Evolutionary conservation across 2,329 filamentous ascomycete genomes (phyloP), one percentile per base, ranked within the genome.

Genomic region (Nemania abortiva): DNA sequence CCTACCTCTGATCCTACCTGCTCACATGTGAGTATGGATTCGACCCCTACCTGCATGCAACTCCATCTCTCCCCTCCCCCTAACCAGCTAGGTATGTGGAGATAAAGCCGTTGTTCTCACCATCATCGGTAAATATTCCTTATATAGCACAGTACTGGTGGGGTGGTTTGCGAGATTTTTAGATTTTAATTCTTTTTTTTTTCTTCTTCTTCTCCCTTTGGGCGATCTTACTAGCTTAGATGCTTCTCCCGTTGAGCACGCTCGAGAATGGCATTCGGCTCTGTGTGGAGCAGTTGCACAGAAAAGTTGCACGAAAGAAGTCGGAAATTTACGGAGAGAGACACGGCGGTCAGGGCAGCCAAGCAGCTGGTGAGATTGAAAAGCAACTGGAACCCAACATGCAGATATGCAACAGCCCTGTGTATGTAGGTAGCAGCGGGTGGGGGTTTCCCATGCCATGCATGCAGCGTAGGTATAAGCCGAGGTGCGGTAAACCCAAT

Each of bases 1-100:
- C 3, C n/a, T n/a, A n/a, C n/a, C n/a, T 37, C 2, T 11, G 24
- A 37, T 37, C 18, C 29, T 29, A 20, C 24, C 24, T 27, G n/a
- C 18, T 47, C 59, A 53, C 45, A 20, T 54, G 42, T 47, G 6
- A n/a, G 53, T 49, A 63, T 50, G 59, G 42, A n/a, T 31, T 15
- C 15, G 6, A 61, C 45, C 66, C 66, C 61, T 68, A 55, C 52
- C 42, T 62, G 37, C 62, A 65, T 68, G 24, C 24, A 29, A 56
- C 61, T 18, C 3, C 39, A 45, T 60, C 56, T 60, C 56, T 56
- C 2, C 49, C 54, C 52, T 55, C 54, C 52, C 60, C 42, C 31
- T 49, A 18, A 18, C 31, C 3, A 55, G 5, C 24, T 27, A 27
- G 24, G 5, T 27, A 27, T 13, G 50, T 47, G 24, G 50, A 65